Conservation (phyloP, 345 rosid species). For the Citrus sinensis region DVS_A1.0 CM039163.1:49848501-49849000, state of each 20-base stretch:
- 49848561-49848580: background rate
- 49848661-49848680: slow-evolving; percentile 1
- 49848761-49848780: slow-evolving; percentile 15
- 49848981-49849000: slow-evolving; percentile 13
- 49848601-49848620: background rate
- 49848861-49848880: background rate
- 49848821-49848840: slow-evolving; percentile 11
- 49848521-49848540: background rate
- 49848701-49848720: slow-evolving; percentile 2
- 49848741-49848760: slow-evolving; percentile 27
- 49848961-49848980: slow-evolving; percentile 17
- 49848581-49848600: background rate
- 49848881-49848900: slow-evolving; percentile 38
- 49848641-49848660: background rate
- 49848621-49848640: no score
- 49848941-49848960: slow-evolving; percentile 20
- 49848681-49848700: slow-evolving; percentile 5
- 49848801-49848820: slow-evolving; percentile 10
- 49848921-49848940: slow-evolving; percentile 51
- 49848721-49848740: slow-evolving; percentile 31
- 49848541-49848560: background rate
- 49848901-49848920: slow-evolving; percentile 56
- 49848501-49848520: background rate
- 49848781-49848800: slow-evolving; percentile 16
- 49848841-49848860: slow-evolving; percentile 10